Percentiles rank a stretch among this genome's conserved stretches.
These are phyloP conservation scores for Cercospora sp. DNA, from an alignment of 2,329 filamentous ascomycete genomes.

Conservation along the genomic window DNA sequence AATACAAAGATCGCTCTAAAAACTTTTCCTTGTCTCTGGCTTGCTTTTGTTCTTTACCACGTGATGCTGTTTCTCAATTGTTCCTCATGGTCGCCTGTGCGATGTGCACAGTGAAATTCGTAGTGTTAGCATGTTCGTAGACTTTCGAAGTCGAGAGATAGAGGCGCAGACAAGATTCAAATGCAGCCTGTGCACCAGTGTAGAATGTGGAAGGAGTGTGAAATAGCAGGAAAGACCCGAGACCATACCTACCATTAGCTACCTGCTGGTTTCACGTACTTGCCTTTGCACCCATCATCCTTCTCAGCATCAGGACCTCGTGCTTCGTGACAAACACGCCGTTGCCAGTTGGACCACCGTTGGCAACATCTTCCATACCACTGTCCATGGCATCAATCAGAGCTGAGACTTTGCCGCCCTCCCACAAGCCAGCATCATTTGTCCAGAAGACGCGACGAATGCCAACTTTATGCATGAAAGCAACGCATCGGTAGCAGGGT, in stretches of 20 bases:
- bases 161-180: background rate
- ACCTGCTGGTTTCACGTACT: slow-evolving; percentile 3
- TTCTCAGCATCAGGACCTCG: slow-evolving; percentile 51
- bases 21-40: background rate
- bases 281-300: slow-evolving; percentile 35
- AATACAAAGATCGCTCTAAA: background rate
- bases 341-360: slow-evolving; percentile 24
- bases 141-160: background rate
- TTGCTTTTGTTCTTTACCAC: background rate
- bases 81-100: background rate
- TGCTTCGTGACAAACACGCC: slow-evolving; percentile 56
- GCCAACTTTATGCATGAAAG: slow-evolving; percentile 54
- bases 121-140: background rate
- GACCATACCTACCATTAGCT: background rate
- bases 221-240: background rate
- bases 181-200: background rate
- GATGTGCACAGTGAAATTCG: background rate
- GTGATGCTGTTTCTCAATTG: background rate
- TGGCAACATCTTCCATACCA: slow-evolving; percentile 28
- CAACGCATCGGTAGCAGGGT: slow-evolving; percentile 55
- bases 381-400: slow-evolving; percentile 50
- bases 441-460: slow-evolving; percentile 58
- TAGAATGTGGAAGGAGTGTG: background rate
- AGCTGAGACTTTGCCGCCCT: slow-evolving; percentile 53
- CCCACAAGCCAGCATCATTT: slow-evolving; percentile 50